These are phyloP conservation scores for Porphyrellus cyaneotinctus DNA, from an alignment of 768 basidiomycete species.

Conservation along the genomic window DNA sequence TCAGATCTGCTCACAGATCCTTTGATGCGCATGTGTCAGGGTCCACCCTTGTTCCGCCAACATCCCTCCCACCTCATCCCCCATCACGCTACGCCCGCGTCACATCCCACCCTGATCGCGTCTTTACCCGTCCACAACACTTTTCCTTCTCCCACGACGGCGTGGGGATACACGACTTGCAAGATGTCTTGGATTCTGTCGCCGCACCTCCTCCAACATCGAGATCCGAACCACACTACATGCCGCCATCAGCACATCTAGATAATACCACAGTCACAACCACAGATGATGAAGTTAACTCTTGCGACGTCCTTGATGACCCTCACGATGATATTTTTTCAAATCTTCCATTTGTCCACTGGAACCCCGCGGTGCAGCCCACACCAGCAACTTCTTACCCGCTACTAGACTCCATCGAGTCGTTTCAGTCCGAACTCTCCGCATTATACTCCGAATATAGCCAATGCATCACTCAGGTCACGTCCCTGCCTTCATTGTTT, in stretches of 20 bases:
- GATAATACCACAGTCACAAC: constrained; percentile 1
- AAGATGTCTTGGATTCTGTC: constrained; percentile 8
- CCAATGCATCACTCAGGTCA: constrained; percentile 43
- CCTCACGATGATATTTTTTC: constrained; percentile 11
- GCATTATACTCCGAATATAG: constrained; percentile 48
- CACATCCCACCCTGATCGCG: constrained; percentile 6
- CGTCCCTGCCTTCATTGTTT: constrained; percentile 35
- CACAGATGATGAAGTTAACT: constrained; percentile 2
- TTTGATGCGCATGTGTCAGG: constrained; percentile 17
- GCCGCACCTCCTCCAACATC: constrained; percentile 2
- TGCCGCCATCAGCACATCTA: constrained; percentile 8
- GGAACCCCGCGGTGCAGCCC: constrained; percentile 23
- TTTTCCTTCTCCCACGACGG: constrained; percentile 10
- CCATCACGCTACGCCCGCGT: constrained; percentile 2
- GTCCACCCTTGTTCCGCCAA: constrained; percentile 9
- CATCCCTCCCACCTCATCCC: constrained; percentile 1
- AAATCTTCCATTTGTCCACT: constrained; percentile 22
- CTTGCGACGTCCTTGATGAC: constrained; percentile 13
- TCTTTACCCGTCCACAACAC: constrained; percentile 1
- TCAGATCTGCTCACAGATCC: constrained; percentile 7
- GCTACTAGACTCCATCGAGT: constrained; percentile 21
- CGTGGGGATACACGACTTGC: constrained; percentile 11
- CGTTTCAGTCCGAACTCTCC: constrained; percentile 37
- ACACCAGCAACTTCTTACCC: background rate
- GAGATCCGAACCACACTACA: constrained; percentile 17